Conservation (phyloP, 768 basidiomycete species). For the Austroboletus eburneus region DNA sequence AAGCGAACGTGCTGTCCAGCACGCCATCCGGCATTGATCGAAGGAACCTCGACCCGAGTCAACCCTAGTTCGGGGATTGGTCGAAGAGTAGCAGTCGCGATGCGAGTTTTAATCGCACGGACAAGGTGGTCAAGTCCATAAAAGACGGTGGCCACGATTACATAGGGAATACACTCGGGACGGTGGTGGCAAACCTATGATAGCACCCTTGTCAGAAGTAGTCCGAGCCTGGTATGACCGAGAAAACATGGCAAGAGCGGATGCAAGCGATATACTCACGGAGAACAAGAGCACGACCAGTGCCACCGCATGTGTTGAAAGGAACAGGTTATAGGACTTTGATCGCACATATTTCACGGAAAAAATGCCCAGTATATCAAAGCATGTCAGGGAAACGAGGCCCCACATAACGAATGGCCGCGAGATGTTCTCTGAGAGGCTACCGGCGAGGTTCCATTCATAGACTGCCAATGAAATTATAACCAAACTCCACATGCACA, state of each 20-base stretch:
- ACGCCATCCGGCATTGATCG: constrained; percentile 70
- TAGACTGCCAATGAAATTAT: constrained; percentile 44
- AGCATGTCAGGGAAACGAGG: constrained; percentile 45
- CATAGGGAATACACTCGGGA: constrained; percentile 47
- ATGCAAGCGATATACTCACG: constrained; percentile 35
- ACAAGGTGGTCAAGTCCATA: constrained; percentile 57
- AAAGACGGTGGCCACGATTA: constrained; percentile 44
- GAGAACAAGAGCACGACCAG: constrained; percentile 54
- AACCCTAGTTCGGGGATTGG: constrained; percentile 59
- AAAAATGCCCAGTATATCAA: constrained; percentile 57
- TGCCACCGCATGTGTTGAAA: constrained; percentile 55
- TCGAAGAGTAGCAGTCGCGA: constrained; percentile 54
- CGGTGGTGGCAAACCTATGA: constrained; percentile 50
- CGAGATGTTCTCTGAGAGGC: constrained; percentile 34
- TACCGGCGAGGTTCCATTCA: constrained; percentile 46
- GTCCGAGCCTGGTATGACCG: not conserved
- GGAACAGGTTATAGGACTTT: constrained; percentile 62
- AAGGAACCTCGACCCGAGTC: constrained; percentile 62
- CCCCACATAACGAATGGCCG: constrained; percentile 43
- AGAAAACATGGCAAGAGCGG: too few species aligned
- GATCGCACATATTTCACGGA: constrained; percentile 55
- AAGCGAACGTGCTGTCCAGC: constrained; percentile 81
- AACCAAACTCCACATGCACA: not conserved
- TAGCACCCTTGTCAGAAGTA: not conserved
- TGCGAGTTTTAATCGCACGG: constrained; percentile 64